Base-by-base conservation (phyloP, 1,139 yeast species). In the Pichia sp. region DNA sequence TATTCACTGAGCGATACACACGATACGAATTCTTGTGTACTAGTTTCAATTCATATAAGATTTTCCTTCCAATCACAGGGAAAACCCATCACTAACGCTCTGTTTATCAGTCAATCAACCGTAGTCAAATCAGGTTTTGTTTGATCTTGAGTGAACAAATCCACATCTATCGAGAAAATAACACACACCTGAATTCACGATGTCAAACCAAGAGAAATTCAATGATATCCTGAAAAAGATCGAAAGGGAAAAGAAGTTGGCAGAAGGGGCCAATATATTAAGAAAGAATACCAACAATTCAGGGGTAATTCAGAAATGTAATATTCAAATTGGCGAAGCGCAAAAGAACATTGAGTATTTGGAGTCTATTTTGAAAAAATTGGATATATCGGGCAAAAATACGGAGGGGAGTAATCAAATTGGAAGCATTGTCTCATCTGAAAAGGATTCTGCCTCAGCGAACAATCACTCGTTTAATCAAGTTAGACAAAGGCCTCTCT, bases 291-390 rank as follows among this genome's bases (percentile, higher is more conserved):
- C 97, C 27, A 65, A 71, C 52, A 92, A 92, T 64, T 71, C 82
- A 27, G 79, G 77, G 52, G 96, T 90, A 42, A 88, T 90, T 55
- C 95, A 87, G 60, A 79, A 85, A 61, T 90, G 97, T 69, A 90
- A 87, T 64, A 81, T 90, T 35, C 87, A 83, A 57, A 88, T 92
- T 55, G 72, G 94, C 51, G 97, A 92, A 57, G 90, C 97, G 3
- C 90, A 87, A 58, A 81, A 86, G 52, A 90, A 90, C 64, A 85
- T 92, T 53, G 92, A 86, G 55, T 92, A 90, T 57, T 73, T 92
- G 51, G 85, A 83, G 58, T 86, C 85, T 48, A 81, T 92, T 6
- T 69, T 92, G 57, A 71, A 73, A 42, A 85, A 85, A 54, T 67
- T 88, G 45, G 72, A 46, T 52, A 77, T 39, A 10, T 33, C 42